Evolutionary conservation across 257 asterid species (phyloP), one percentile per base, ranked within the genome.

Genomic region (Paraleonurus japonicus): DNA sequence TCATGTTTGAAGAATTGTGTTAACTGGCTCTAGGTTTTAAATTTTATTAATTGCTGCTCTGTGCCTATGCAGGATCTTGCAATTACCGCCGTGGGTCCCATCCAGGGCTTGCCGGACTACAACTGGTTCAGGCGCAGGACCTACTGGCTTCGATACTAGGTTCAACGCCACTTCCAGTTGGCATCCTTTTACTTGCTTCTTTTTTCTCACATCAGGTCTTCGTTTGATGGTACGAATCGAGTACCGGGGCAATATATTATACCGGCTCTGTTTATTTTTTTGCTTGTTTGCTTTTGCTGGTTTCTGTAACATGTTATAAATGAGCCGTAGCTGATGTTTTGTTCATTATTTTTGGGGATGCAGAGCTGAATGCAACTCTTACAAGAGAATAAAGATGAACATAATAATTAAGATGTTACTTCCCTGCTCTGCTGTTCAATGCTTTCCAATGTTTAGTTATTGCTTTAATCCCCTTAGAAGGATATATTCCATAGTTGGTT

Each of bases 81-180:
- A 2, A 81, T 92, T 63, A 71, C 89, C 55, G 98, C 92, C 0
- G 17, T 77, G 65, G 98, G 98, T 16, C 96, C 96, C 48, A 77
- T 92, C 79, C 95, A 92, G 76, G 76, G 80, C 20, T 78, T 92
- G 79, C 98, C 98, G 0, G 98, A 92, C 75, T 90, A 89, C 87
- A 92, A 90, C 84, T 88, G 98, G 98, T 92, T 92, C 88, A 86
- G 96, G 62, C 98, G 98, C 73, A 86, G 98, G 78, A 92, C 98
- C 75, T 92, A 84, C 86, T 83, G 87, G 98, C 96, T 89, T 75
- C 96, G 98, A 37, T 92, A 92, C 79, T 92, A 90, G 94, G 32
- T 17, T 69, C 61, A 61, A 55, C 5, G 41, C 50, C 22, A 27
- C 39, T 33, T 51, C 65, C 43, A 15, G n/a, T 75, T 41, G 59